A percentile compares a stretch with the other conserved stretches of the same genome.
These are phyloP conservation scores for Gymnopilus dilepis DNA, from an alignment of 768 basidiomycete genomes.

Conservation along the genomic window DNA sequence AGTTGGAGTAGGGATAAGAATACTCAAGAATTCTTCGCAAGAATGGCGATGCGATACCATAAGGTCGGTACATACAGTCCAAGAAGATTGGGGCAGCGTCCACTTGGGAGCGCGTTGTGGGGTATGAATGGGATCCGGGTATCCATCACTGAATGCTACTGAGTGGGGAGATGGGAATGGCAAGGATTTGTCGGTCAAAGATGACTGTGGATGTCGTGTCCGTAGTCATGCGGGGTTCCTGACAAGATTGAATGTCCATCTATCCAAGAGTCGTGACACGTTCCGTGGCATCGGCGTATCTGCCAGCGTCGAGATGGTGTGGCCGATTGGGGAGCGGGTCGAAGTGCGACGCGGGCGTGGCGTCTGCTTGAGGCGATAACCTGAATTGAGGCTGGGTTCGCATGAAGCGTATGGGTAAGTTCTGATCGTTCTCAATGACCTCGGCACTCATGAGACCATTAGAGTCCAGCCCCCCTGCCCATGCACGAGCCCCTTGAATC, in stretches of 20 bases:
- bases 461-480: slow-evolving; percentile 43
- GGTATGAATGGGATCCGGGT: slow-evolving; percentile 30
- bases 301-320: background rate
- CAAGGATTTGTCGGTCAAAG: slow-evolving; percentile 4
- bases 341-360: background rate
- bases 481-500: slow-evolving; percentile 48
- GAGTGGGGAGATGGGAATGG: background rate
- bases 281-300: background rate
- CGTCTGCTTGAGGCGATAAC: background rate
- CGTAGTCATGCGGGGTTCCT: slow-evolving; percentile 3
- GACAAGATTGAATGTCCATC: background rate
- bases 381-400: background rate
- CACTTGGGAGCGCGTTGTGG: slow-evolving; percentile 7
- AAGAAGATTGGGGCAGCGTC: slow-evolving; percentile 10
- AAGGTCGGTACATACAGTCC: too few species aligned
- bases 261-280: background rate
- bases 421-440: background rate
- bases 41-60: background rate
- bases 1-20: background rate
- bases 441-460: slow-evolving; percentile 24
- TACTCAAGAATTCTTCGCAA: background rate
- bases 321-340: background rate
- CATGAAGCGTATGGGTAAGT: background rate
- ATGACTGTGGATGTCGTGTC: slow-evolving; percentile 8
- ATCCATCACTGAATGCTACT: slow-evolving; percentile 20